A percentile compares a stretch with the other conserved stretches of the same genome.
Conservation (phyloP, 805 yeast genomes). For the Citeromyces matritensis region DNA sequence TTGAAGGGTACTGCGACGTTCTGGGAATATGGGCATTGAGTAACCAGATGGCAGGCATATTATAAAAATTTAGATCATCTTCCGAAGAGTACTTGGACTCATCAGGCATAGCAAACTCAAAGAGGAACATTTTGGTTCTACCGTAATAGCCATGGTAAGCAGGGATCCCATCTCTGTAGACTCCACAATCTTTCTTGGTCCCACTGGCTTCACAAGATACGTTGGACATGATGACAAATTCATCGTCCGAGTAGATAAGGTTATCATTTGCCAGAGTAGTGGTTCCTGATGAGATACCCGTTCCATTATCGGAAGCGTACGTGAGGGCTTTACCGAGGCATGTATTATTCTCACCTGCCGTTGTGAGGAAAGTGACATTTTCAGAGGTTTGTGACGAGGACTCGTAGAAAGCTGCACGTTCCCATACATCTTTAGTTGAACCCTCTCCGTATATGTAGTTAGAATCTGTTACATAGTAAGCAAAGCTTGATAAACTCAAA, state of each 20-base stretch:
- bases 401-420: constrained; percentile 45
- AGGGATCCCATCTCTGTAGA: constrained; percentile 58
- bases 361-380: constrained; percentile 55
- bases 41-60: constrained; percentile 71
- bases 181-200: constrained; percentile 50
- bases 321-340: constrained; percentile 60
- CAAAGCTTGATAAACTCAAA: constrained; percentile 41
- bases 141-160: constrained; percentile 65
- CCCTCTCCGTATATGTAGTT: constrained; percentile 18
- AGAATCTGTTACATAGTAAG: constrained; percentile 33
- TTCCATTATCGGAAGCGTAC: constrained; percentile 46
- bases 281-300: constrained; percentile 24
- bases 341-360: constrained; percentile 41
- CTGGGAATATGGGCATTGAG: constrained; percentile 61
- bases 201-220: constrained; percentile 42
- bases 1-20: constrained; percentile 54
- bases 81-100: constrained; percentile 20
- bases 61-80: constrained; percentile 22
- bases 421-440: constrained; percentile 31
- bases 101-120: constrained; percentile 54
- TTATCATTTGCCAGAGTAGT: constrained; percentile 33
- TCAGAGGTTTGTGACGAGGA: constrained; percentile 29
- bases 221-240: constrained; percentile 45
- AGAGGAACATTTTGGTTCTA: constrained; percentile 52
- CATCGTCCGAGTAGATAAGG: constrained; percentile 39